A percentile compares a stretch with the other conserved stretches of the same genome.
phyloP scores from a whole-genome alignment of 352 stramenopile genomes.

The Halophytophthora polymorphica region DNA sequence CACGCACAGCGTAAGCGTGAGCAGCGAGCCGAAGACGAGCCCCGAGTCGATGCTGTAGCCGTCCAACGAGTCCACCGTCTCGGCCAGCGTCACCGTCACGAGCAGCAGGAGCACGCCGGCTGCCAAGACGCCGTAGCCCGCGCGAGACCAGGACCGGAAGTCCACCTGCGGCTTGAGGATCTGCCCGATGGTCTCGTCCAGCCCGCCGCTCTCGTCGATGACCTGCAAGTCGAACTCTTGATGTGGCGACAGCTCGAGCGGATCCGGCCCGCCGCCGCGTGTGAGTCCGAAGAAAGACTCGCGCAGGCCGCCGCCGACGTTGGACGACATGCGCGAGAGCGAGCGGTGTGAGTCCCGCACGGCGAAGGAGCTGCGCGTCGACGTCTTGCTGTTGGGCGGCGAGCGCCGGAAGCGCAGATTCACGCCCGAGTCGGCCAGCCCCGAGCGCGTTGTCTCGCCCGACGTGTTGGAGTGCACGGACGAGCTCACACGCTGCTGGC shows the following conservation, averaged over 20 bases:
- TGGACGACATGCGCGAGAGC: constrained; percentile 42
- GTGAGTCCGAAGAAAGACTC: constrained; percentile 65
- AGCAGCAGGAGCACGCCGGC: constrained; percentile 45
- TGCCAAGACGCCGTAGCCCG: constrained; percentile 40
- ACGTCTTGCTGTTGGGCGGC: constrained; percentile 38
- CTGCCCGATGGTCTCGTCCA: constrained; percentile 56
- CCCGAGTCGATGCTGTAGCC: constrained; percentile 85
- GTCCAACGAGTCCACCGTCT: constrained; percentile 47
- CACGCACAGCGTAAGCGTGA: constrained; percentile 64
- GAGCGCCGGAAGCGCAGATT: constrained; percentile 30
- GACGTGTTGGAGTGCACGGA: constrained; percentile 23
- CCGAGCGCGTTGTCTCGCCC: constrained; percentile 9
- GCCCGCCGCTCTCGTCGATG: constrained; percentile 68
- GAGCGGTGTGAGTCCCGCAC: constrained; percentile 27
- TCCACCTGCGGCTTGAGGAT: constrained; percentile 48
- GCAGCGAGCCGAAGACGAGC: constrained; percentile 69
- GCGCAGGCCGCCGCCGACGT: constrained; percentile 33
- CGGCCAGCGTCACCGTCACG: constrained; percentile 32
- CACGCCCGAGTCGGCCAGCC: constrained; percentile 12
- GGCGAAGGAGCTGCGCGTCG: constrained; percentile 28
- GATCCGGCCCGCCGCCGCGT: constrained; percentile 30
- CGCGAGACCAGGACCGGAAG: constrained; percentile 45
- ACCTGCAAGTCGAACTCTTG: constrained; percentile 76
- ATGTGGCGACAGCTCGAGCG: constrained; percentile 55
- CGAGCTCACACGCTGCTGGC: constrained; percentile 14